phyloP scores from a whole-genome alignment of 345 rosid genomes.

The Pistacia vera region DNA sequence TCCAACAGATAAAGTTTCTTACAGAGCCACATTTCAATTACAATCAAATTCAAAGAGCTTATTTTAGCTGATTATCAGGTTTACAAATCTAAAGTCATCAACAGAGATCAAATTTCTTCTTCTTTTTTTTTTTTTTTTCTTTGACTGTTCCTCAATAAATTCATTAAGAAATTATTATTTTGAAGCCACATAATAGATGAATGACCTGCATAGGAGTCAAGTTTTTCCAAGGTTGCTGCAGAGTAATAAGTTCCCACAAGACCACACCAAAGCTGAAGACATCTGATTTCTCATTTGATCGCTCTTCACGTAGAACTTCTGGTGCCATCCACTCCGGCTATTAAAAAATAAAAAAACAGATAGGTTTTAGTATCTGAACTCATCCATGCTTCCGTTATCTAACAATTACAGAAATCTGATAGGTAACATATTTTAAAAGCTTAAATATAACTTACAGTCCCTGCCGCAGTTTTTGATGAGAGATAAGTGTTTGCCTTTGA shows the following conservation, averaged over 20 bases:
- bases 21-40: not conserved
- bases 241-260: conserved; percentile 56
- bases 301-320: conserved; percentile 56
- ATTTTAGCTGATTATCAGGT: not conserved
- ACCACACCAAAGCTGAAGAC: conserved; percentile 62
- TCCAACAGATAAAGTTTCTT: not conserved
- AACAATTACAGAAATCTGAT: not conserved
- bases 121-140: not conserved
- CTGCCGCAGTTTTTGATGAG: conserved; percentile 58
- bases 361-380: conserved; percentile 2
- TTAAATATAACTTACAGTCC: conserved; percentile 48
- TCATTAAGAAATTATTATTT: no score
- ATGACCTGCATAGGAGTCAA: conserved; percentile 49
- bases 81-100: not conserved
- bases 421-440: not conserved
- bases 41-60: conserved; percentile 5
- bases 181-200: conserved; percentile 16
- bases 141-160: not conserved
- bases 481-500: conserved; percentile 54
- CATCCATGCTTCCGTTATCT: not conserved
- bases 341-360: conserved; percentile 16
- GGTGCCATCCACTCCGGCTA: conserved; percentile 77
- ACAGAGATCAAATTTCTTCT: not conserved
- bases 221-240: conserved; percentile 55
- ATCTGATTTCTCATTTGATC: conserved; percentile 60